Base-by-base conservation (phyloP, 2,329 filamentous ascomycete genomes). In the Colletotrichum siamense region DNA sequence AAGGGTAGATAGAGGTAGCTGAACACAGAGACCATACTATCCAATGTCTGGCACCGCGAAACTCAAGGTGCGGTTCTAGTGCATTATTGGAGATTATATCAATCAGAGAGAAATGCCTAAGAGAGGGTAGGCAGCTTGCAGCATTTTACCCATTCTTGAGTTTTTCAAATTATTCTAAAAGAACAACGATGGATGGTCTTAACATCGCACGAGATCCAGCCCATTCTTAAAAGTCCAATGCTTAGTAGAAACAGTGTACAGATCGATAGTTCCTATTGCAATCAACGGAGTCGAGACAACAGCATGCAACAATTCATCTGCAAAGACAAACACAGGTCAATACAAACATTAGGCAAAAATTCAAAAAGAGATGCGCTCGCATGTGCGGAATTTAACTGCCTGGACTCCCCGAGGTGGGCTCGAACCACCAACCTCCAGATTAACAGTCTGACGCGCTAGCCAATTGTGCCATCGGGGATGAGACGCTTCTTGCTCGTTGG, bases 371-470 rank as follows among this genome's bases (percentile, higher is more conserved):
- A 2, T 18, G 16, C 69, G 24, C 57, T 68, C 69, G 2, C 6
- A 0, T 0, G 0, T 2, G 32, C 24, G 74, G 74, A 16, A 0
- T 76, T 13, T 69, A 76, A 76, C 74, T 70, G n/a, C 64, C 10
- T 1, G 2, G 1, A 2, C 74, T 76, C 74, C 74, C 70, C 70
- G 74, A 74, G 70, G 74, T 76, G 74, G 70, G 74, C 70, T 74
- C 74, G 74, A 76, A 76, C 74, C 74, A 76, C 70, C 70, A 76
- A 76, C 70, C 74, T 76, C 70, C 74, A 76, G 74, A 76, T 76
- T 76, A 76, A 76, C 74, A 76, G 71, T 76, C 74, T 76, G 74
- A 76, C 74, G 74, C 74, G 74, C 74, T 76, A 74, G 74, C 70
- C 70, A 76, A 74, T 76, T 76, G 71, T 74, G 74, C 74, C 74